Evolutionary conservation across 192 early-diverging fungal species (phyloP), one percentile per base, ranked within the genome.

Genomic region (Gaertneriomyces sp.): DNA sequence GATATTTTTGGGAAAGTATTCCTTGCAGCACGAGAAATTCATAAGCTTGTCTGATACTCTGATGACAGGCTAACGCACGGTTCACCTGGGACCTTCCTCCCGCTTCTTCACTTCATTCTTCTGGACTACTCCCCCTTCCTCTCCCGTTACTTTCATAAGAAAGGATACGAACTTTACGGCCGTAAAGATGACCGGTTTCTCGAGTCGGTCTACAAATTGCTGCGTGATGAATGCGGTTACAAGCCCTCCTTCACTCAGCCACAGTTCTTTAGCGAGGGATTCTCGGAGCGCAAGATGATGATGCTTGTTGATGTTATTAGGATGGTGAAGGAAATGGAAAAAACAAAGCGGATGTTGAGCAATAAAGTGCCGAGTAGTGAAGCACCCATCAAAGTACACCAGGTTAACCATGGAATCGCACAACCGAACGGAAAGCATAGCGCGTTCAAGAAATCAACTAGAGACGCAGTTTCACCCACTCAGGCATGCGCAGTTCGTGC

Each of bases 171-270:
- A n/a, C 73, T 85, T 19, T 77, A 59, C 49, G 80, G 77, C 11
- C 82, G 82, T 53, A 72, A 69, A 19, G 84, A 86, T 63, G 41
- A 53, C 4, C 74, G 83, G 25, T 86, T 86, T 68, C 39, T 86
- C 7, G 80, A 84, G 40, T 42, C 70, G 41, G 69, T 79, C 17
- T 83, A 76, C 56, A 39, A 54, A 44, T 56, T 77, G 33, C 71
- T 83, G 11, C 58, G 80, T 10, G 81, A 86, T 67, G 83, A 79
- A 60, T 85, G 85, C 45, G 52, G 49, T 14, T 86, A 81, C 57
- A 75, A 74, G 62, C 84, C 84, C 6, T 62, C 59, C 6, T 46
- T 86, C 11, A 74, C 71, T 6, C 42, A 58, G 10, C 74, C 79
- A 3, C 84, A 86, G 66, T 81, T 85, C 61, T 71, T 81, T 33